Percentiles rank a stretch among this genome's conserved stretches.
Evolutionary conservation across 1,139 yeast species (phyloP).

Genomic region (Hanseniaspora uvarum): DNA sequence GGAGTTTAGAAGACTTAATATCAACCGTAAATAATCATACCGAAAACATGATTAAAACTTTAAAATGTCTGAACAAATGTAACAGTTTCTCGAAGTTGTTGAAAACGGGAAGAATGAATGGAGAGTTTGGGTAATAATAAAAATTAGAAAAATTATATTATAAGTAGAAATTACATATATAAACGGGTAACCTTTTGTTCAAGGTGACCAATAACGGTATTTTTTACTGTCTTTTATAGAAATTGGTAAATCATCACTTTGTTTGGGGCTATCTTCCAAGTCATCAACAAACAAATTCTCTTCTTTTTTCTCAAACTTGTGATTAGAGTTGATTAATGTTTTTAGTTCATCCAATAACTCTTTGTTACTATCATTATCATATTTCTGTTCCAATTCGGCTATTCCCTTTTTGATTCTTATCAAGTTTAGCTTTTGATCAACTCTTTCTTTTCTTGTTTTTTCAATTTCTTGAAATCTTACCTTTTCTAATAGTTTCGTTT

Average conservation of each 20-base stretch:
- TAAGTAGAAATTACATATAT: not conserved
- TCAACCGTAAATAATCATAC: not conserved
- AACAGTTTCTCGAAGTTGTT: too few relatives aligned
- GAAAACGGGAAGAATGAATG: too few relatives aligned
- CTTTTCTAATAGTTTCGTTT: slow-evolving; percentile 63
- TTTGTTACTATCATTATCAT: slow-evolving; percentile 60
- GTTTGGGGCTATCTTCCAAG: slow-evolving; percentile 19
- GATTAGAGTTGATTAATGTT: slow-evolving; percentile 42
- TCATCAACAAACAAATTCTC: slow-evolving; percentile 18
- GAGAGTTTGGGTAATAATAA: too few relatives aligned
- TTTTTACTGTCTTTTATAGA: slow-evolving; percentile 74
- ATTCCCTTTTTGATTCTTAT: slow-evolving; percentile 46
- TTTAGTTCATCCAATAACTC: slow-evolving; percentile 58
- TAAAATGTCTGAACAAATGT: not conserved
- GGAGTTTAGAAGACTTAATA: not conserved
- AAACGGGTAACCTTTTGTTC: slow-evolving; percentile 13
- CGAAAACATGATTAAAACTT: not conserved
- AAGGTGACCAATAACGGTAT: slow-evolving; percentile 79
- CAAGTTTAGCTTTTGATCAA: slow-evolving; percentile 42
- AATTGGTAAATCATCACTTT: slow-evolving; percentile 43
- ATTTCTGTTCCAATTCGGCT: slow-evolving; percentile 62
- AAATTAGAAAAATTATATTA: not conserved
- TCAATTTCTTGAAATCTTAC: slow-evolving; percentile 70
- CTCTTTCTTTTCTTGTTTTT: slow-evolving; percentile 66
- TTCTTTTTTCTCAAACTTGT: slow-evolving; percentile 27